Evolutionary conservation across 2,329 filamentous ascomycete genomes (phyloP).

Genomic region (Biscogniauxia marginata): DNA sequence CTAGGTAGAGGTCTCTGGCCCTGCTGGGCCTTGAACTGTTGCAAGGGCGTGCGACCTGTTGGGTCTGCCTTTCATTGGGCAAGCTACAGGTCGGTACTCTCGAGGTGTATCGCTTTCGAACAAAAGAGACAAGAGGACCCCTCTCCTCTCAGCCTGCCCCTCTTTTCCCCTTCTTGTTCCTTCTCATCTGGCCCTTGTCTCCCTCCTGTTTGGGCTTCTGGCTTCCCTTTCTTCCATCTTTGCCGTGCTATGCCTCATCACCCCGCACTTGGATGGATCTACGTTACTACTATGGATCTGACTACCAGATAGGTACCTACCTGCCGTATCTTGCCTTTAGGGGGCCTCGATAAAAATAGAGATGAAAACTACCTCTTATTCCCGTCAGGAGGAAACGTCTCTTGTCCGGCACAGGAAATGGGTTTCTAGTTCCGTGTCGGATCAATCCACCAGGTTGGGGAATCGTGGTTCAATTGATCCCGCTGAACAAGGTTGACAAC

Average conservation of each 20-base stretch:
- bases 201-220: background rate
- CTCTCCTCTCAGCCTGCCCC: no score
- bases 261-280: background rate
- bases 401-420: background rate
- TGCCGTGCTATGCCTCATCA: background rate
- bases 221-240: background rate
- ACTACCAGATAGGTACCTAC: no score
- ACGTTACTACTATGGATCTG: background rate
- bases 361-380: no score
- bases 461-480: background rate
- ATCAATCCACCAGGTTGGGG: background rate
- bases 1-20: no score
- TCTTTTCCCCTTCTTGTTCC: background rate
- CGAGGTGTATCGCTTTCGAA: background rate
- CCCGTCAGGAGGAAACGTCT: background rate
- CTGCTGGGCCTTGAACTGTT: no score
- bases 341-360: no score
- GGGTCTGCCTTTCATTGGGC: no score
- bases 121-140: background rate
- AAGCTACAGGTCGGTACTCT: no score
- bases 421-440: background rate
- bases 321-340: background rate
- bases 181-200: background rate
- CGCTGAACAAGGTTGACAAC: background rate
- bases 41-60: no score